These are phyloP conservation scores for Tubosaeta sp. DNA, from an alignment of 768 basidiomycete genomes.

Conservation along the genomic window DNA sequence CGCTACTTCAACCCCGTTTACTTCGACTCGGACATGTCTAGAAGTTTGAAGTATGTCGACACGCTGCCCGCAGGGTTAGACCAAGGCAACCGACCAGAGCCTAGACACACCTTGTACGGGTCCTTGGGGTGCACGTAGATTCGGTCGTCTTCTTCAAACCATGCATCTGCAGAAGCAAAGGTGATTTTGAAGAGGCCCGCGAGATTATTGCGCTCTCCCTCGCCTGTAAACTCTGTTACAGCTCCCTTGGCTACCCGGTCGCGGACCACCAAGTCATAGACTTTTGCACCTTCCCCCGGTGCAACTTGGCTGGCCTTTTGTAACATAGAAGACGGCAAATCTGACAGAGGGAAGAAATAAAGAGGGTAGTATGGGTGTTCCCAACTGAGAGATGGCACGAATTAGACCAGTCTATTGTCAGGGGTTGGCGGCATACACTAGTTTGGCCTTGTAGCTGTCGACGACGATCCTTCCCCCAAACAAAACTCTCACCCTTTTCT, in stretches of 20 bases:
- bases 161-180: slow-evolving; percentile 51
- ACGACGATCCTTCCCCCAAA: slow-evolving; percentile 49
- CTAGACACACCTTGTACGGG: slow-evolving; percentile 55
- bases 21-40: slow-evolving; percentile 54
- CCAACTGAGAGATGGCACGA: slow-evolving; percentile 42
- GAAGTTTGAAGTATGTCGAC: slow-evolving; percentile 59
- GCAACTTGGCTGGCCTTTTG: slow-evolving; percentile 25
- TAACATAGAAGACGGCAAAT: slow-evolving; percentile 43
- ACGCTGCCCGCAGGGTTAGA: slow-evolving; percentile 37
- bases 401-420: background rate
- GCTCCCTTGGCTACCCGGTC: slow-evolving; percentile 37
- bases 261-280: slow-evolving; percentile 47
- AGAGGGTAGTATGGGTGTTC: slow-evolving; percentile 47
- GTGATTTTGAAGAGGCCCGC: slow-evolving; percentile 46
- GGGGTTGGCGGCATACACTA: slow-evolving; percentile 44
- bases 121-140: slow-evolving; percentile 61
- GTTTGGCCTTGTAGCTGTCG: slow-evolving; percentile 52
- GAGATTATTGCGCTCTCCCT: slow-evolving; percentile 34
- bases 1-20: slow-evolving; percentile 60
- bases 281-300: slow-evolving; percentile 29
- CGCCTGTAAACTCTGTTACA: slow-evolving; percentile 30
- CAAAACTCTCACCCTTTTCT: slow-evolving; percentile 51
- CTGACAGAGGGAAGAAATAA: slow-evolving; percentile 50
- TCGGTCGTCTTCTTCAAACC: slow-evolving; percentile 69
- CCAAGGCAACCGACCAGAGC: background rate